A percentile compares a stretch with the other conserved stretches of the same genome.
Conservation (phyloP, 1,284 basidiomycete species). For the Sporisorium graminicola region DNA sequence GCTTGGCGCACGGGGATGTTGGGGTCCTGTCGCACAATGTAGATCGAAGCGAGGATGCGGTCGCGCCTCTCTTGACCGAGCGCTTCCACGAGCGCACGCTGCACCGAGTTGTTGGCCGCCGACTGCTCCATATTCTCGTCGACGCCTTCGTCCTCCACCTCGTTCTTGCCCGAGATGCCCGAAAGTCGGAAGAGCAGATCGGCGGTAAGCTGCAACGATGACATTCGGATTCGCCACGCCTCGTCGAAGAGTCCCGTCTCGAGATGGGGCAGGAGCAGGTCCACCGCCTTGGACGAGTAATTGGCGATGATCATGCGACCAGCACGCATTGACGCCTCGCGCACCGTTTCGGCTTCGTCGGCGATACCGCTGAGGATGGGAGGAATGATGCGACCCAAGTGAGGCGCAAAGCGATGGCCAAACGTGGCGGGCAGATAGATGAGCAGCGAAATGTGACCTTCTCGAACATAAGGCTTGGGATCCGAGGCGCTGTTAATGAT, state of each 20-base stretch:
- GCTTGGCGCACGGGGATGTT: conserved; percentile 90
- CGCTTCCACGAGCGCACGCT: conserved; percentile 85
- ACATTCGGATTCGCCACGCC: conserved; percentile 92
- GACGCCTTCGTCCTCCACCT: conserved; percentile 73
- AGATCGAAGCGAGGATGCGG: conserved; percentile 89
- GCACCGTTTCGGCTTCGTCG: conserved; percentile 88
- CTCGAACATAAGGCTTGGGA: conserved; percentile 89
- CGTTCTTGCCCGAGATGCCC: conserved; percentile 91
- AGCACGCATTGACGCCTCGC: conserved; percentile 98
- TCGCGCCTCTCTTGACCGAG: conserved; percentile 90
- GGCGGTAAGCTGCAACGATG: conserved; percentile 91
- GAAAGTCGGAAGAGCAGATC: conserved; percentile 98
- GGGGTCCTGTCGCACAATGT: conserved; percentile 93
- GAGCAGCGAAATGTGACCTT: conserved; percentile 97
- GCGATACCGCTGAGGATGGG: conserved; percentile 93
- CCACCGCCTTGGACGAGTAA: conserved; percentile 91
- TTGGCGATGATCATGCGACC: conserved; percentile 98
- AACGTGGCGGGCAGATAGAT: conserved; percentile 97
- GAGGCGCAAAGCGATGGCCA: conserved; percentile 90
- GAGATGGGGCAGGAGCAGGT: conserved; percentile 92
- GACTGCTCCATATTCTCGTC: conserved; percentile 75
- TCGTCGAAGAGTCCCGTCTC: conserved; percentile 95
- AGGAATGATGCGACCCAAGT: conserved; percentile 91
- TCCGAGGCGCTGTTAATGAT: conserved; percentile 92
- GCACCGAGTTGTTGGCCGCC: conserved; percentile 73